Percentiles rank a stretch among this genome's conserved stretches.
These are phyloP conservation scores for Amylocarpus encephaloides DNA, from an alignment of 2,329 filamentous ascomycete species.

Conservation along the genomic window DNA sequence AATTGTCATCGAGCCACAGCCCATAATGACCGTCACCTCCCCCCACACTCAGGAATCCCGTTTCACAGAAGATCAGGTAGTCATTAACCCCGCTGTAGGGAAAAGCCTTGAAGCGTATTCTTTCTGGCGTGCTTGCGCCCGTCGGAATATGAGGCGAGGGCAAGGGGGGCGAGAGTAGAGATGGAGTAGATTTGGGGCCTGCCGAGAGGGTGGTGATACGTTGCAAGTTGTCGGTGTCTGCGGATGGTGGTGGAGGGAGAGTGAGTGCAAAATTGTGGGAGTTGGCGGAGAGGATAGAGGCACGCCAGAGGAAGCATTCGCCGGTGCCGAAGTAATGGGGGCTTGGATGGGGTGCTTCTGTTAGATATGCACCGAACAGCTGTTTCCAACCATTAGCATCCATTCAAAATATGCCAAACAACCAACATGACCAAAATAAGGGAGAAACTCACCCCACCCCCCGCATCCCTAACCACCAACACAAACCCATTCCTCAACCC, in stretches of 20 bases:
- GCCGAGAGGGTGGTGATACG: constrained; percentile 53
- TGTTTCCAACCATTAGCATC: constrained; percentile 27
- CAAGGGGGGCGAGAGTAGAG: constrained; percentile 17
- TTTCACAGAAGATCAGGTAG: constrained; percentile 91
- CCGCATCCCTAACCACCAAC: constrained; percentile 73
- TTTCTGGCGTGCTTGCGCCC: constrained; percentile 53
- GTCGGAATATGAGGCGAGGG: constrained; percentile 24
- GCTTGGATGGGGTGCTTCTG: constrained; percentile 74
- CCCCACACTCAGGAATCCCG: constrained; percentile 76
- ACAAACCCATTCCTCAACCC: constrained; percentile 78
- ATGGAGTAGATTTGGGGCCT: constrained; percentile 20
- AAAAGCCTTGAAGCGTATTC: constrained; percentile 93
- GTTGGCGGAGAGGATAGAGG: constrained; percentile 54
- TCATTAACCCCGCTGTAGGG: constrained; percentile 95
- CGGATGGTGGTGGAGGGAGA: constrained; percentile 61
- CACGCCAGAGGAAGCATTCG: constrained; percentile 90
- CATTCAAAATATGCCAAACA: background rate
- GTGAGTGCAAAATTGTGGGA: constrained; percentile 38
- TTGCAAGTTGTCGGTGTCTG: constrained; percentile 55
- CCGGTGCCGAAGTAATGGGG: constrained; percentile 91
- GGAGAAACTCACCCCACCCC: constrained; percentile 55
- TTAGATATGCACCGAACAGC: constrained; percentile 91
- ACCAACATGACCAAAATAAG: constrained; percentile 25
- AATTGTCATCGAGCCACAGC: constrained; percentile 81
- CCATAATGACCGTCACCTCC: constrained; percentile 87